These are phyloP conservation scores for Tetradesmus lagerheimii DNA, from an alignment of 139 green algal genomes.

Conservation along the genomic window DNA sequence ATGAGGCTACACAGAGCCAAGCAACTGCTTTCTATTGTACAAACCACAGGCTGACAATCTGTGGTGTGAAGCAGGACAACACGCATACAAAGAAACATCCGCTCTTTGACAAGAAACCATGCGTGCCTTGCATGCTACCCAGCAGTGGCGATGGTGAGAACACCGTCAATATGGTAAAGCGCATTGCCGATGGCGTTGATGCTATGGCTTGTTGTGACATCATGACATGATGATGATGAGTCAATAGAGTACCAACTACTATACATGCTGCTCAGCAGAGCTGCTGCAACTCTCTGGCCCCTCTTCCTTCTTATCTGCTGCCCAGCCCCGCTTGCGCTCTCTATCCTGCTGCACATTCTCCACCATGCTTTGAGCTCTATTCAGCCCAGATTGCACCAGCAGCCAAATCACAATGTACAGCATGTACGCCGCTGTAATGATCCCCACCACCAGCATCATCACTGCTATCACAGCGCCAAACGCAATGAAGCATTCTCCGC, in stretches of 20 bases:
- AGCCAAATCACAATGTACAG: conserved; percentile 32
- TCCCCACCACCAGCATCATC: conserved; percentile 30
- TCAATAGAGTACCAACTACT: too few species aligned
- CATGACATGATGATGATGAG: too few species aligned
- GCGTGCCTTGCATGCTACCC: too few species aligned
- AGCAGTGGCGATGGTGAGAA: too few species aligned
- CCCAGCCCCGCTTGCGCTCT: not conserved
- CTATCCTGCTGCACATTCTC: conserved; percentile 41
- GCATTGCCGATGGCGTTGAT: too few species aligned
- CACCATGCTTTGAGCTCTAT: conserved; percentile 31
- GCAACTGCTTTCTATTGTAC: too few species aligned
- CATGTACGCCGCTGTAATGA: not conserved
- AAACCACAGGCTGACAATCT: too few species aligned
- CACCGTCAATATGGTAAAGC: too few species aligned
- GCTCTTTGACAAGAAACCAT: too few species aligned
- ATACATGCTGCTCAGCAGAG: not conserved
- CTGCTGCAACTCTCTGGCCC: not conserved
- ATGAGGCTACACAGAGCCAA: too few species aligned
- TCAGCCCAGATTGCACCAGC: conserved; percentile 13
- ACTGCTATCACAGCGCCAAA: conserved; percentile 21
- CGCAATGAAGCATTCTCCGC: conserved; percentile 1
- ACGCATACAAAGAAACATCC: too few species aligned
- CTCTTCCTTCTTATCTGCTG: not conserved
- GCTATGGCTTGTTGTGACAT: not conserved
- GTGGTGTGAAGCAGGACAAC: too few species aligned